Evolutionary conservation across 768 basidiomycete genomes (phyloP), one percentile per base, ranked within the genome.

Genomic region (Russula ochroleuca): DNA sequence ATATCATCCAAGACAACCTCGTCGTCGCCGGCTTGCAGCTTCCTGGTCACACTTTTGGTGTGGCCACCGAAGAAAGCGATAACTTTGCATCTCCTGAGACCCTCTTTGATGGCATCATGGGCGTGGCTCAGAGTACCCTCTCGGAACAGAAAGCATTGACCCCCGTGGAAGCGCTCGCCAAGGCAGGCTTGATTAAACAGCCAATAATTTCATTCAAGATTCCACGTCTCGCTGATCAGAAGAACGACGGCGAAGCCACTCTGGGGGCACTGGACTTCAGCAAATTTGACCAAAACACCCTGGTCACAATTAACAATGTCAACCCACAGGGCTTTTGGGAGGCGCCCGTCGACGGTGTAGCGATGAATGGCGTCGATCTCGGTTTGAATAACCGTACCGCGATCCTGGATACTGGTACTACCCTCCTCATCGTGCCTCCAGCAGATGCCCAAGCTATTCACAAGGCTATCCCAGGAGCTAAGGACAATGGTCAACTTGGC

Each of bases 121-220:
- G 90, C 40, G 79, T 90, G 53, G 90, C 87, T 7, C 78, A 86
- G 75, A 87, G 86, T 55, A 75, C 71, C 8, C 78, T 94, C 57
- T 92, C 91, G 28, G 68, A 87, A 64, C 85, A 94, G 72, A 67
- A 76, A 49, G 80, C 81, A 3, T 73, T 74, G 9, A 94, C 92
- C 0, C 89, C 89, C 10, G 80, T 90, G 37, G 90, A 94, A 74
- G 73, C 87, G 1, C 78, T 94, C 37, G 85, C 83, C 1, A 65
- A 76, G 23, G 76, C 76, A 7, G 84, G 84, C 37, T 75, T 83
- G 57, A 85, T 94, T 61, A 66, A 75, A 33, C 78, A 80, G 8
- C 80, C 89, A 2, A 87, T 94, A 70, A 82, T 84, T 11, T 89
- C 90, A 10, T 92, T 82, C 82, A 92, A 89, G 76, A 84, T 95